Percentiles rank a stretch among this genome's conserved stretches.
Evolutionary conservation across 306 rosid species (phyloP).

Genomic region (Vigna radiata): DNA sequence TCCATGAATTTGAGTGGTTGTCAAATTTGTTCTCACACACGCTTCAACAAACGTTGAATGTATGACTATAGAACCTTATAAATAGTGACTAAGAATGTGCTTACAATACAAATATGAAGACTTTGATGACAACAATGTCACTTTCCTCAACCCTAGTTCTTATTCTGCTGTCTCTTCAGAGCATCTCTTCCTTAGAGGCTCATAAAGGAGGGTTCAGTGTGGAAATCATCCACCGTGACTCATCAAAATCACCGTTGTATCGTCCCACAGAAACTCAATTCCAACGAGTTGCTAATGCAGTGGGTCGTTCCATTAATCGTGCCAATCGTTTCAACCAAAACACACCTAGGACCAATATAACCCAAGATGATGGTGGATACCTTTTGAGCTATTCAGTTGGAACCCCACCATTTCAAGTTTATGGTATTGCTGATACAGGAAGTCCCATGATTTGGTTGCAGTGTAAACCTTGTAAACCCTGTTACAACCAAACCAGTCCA

Average conservation of each 20-base stretch:
- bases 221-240: slow-evolving; percentile 58
- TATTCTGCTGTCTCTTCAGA: not conserved
- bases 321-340: not conserved
- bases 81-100: too few species aligned
- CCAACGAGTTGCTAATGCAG: slow-evolving; percentile 45
- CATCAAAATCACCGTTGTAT: slow-evolving; percentile 56
- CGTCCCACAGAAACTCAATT: slow-evolving; percentile 38
- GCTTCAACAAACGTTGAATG: too few species aligned
- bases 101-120: too few species aligned
- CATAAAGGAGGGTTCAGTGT: slow-evolving; percentile 11
- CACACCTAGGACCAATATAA: slow-evolving; percentile 16
- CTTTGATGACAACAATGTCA: not conserved
- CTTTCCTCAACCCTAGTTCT: not conserved
- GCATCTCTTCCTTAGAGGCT: not conserved
- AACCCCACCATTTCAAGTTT: slow-evolving; percentile 53
- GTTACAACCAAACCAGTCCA: slow-evolving; percentile 55
- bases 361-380: slow-evolving; percentile 41
- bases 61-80: too few species aligned
- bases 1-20: too few species aligned
- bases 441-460: slow-evolving; percentile 69
- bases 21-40: too few species aligned
- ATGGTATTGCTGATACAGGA: slow-evolving; percentile 63
- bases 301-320: slow-evolving; percentile 53
- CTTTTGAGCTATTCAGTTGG: slow-evolving; percentile 58
- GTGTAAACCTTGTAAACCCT: slow-evolving; percentile 54